Evolutionary conservation across 306 rosid genomes (phyloP), one percentile per base, ranked within the genome.

Genomic region (Trichosanthes cucumerina): DNA sequence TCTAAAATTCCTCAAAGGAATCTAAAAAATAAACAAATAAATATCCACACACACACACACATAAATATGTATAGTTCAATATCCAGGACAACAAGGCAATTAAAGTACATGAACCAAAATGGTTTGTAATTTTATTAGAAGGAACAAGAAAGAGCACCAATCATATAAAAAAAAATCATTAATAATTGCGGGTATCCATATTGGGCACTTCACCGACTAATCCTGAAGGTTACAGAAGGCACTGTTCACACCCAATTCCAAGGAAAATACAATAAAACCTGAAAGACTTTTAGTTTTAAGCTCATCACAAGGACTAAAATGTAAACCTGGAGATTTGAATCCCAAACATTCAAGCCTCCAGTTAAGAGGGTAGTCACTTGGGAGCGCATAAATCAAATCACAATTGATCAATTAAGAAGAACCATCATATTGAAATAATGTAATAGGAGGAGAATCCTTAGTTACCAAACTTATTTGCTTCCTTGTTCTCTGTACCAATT

Each of bases 401-500:
- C 1, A 73, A 16, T 16, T 23, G n/a, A 31, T 73, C 19, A 49
- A 73, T 28, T 16, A 18, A 73, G 28, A 73, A 73, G 24, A 33
- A 52, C 39, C 44, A 28, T 28, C 78, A 38, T 18, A 9, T 49
- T 31, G 62, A 73, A 50, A 49, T 73, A 19, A 31, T 73, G 39
- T 73, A 79, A 82, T 65, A 19, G 50, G 77, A 47, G 66, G 70
- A 53, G 76, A 81, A 80, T 77, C 31, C 83, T 21, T 46, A 33
- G 14, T 82, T 92, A 96, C 99, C 97, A 74, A 84, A 82, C 81
- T 64, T 87, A 82, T 90, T 90, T 1, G 90, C 64, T 82, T 92
- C 90, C 4, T 65, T 75, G 77, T 84, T 82, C 84, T 87, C 90
- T 60, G 78, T 75, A 79, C 85, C 87, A 39, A 81, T 84, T 66